Conservation (phyloP, 192 early-diverging fungal species). For the Podila epigama region DNA sequence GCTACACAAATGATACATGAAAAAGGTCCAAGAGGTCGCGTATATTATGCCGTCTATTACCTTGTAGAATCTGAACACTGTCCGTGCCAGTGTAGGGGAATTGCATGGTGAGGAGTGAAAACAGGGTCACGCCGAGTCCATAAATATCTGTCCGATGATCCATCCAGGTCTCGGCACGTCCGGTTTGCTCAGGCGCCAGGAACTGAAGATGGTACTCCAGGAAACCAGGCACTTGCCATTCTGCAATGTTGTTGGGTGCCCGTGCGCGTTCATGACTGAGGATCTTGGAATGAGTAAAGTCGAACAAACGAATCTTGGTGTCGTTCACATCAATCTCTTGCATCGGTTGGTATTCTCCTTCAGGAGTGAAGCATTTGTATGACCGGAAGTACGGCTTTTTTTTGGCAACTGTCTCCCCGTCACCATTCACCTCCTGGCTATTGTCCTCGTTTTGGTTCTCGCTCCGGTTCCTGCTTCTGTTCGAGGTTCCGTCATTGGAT, state of each 20-base stretch:
- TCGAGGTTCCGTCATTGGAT: not conserved
- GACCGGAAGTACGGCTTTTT: not conserved
- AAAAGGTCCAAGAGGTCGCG: no score
- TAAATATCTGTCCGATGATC: conserved; percentile 45
- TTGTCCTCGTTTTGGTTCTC: no score
- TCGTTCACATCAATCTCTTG: conserved; percentile 27
- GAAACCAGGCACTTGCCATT: conserved; percentile 43
- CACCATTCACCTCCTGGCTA: no score
- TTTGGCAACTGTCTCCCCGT: no score
- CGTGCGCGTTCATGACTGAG: conserved; percentile 44
- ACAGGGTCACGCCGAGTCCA: conserved; percentile 30
- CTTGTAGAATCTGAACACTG: conserved; percentile 46
- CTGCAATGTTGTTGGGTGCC: conserved; percentile 43
- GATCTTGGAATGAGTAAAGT: conserved; percentile 45
- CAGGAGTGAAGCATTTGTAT: not conserved
- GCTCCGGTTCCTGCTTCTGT: no score
- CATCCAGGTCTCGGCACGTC: conserved; percentile 50
- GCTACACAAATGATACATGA: no score
- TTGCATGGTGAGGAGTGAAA: conserved; percentile 43
- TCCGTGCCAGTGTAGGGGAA: conserved; percentile 37
- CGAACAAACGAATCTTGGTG: conserved; percentile 29
- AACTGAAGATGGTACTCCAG: conserved; percentile 45
- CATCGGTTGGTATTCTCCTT: conserved; percentile 4
- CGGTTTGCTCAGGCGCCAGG: conserved; percentile 41
- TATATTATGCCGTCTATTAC: conserved; percentile 5